These are phyloP conservation scores for Neostapfia colusana DNA, from an alignment of 176 grass and related monocot species.

Conservation along the genomic window DNA sequence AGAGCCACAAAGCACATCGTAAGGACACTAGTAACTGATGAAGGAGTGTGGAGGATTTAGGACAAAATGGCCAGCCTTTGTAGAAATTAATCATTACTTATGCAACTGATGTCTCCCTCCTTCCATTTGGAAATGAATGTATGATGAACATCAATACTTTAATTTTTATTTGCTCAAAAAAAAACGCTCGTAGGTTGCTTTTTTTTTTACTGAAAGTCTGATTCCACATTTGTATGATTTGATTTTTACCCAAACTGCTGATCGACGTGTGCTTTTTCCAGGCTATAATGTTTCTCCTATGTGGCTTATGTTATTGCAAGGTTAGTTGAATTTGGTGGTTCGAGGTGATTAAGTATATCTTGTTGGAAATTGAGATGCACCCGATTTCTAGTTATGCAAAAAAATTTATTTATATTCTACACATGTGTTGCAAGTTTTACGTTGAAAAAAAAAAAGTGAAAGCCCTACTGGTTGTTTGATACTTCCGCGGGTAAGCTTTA, in stretches of 20 bases:
- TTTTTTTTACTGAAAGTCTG: neutral
- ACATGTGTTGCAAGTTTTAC: no score
- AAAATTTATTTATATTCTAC: no score
- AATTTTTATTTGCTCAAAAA: neutral
- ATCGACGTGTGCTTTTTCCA: conserved; percentile 28
- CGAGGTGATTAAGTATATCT: no score
- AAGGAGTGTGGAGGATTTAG: neutral
- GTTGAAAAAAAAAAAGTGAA: no score
- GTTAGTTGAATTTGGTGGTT: no score
- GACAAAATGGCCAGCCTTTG: neutral
- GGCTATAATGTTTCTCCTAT: conserved; percentile 84
- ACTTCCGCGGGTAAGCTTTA: neutral
- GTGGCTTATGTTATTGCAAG: conserved; percentile 55
- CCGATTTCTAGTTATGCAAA: no score
- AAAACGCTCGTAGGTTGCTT: neutral
- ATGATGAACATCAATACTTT: neutral
- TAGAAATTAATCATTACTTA: neutral
- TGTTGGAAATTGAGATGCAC: no score
- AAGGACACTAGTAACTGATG: neutral
- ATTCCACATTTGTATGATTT: neutral
- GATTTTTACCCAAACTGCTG: neutral
- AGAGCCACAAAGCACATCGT: neutral
- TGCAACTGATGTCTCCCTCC: neutral
- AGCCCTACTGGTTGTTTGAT: neutral
- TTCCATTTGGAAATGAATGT: neutral